These are phyloP conservation scores for Solanum pimpinellifolium DNA, from an alignment of 257 asterid genomes.

Conservation along the genomic window DNA sequence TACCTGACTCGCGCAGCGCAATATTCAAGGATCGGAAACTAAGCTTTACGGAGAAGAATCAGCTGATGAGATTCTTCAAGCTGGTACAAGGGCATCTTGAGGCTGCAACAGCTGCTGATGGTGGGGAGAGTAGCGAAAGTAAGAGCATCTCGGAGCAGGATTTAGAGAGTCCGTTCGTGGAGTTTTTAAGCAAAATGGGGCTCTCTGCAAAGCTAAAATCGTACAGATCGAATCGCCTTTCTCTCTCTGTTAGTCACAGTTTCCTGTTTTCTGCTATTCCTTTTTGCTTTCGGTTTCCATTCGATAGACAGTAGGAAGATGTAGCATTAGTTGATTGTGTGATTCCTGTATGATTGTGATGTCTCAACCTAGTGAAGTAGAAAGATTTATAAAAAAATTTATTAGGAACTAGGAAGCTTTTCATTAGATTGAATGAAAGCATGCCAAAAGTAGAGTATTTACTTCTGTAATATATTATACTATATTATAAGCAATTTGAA, in stretches of 20 bases:
- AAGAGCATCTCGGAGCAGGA: constrained; percentile 47
- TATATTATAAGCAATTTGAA: not conserved
- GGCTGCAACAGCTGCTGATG: not conserved
- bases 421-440: not conserved
- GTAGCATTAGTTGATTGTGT: not conserved
- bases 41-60: constrained; percentile 62
- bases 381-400: not conserved
- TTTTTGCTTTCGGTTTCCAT: not conserved
- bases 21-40: constrained; percentile 55
- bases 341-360: not conserved
- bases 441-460: not conserved
- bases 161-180: constrained; percentile 65
- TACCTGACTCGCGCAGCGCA: constrained; percentile 80
- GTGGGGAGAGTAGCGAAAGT: constrained; percentile 10
- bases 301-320: not conserved
- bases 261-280: not conserved
- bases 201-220: constrained; percentile 74
- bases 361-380: not conserved
- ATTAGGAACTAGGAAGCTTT: not conserved
- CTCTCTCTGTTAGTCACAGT: not conserved
- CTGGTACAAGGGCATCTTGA: constrained; percentile 58
- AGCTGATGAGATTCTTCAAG: constrained; percentile 83
- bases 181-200: constrained; percentile 51
- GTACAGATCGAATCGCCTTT: constrained; percentile 39
- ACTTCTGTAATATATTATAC: not conserved